phyloP scores from a whole-genome alignment of 1,139 yeast species.

The Yamadazyma aaseri region DNA sequence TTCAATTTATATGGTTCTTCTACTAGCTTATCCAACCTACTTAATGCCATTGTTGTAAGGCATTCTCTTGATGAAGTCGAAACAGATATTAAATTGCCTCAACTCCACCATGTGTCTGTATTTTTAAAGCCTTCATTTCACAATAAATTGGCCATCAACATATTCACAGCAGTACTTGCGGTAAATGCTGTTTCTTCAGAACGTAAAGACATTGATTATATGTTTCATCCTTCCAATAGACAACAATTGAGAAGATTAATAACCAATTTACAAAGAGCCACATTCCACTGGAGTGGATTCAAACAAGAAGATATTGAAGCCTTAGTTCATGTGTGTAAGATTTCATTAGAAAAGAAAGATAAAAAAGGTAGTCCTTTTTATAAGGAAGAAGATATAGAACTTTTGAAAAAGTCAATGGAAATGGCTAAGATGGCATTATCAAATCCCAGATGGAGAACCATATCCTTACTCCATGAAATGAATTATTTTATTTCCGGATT shows the following conservation, averaged over 20 bases:
- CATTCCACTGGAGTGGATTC: conserved; percentile 77
- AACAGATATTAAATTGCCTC: conserved; percentile 56
- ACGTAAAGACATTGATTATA: conserved; percentile 62
- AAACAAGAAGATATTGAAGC: conserved; percentile 54
- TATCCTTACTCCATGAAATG: conserved; percentile 63
- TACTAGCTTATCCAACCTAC: conserved; percentile 36
- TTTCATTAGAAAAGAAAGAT: conserved; percentile 39
- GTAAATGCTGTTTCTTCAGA: conserved; percentile 75
- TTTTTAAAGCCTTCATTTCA: conserved; percentile 60
- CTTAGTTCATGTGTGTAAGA: conserved; percentile 46
- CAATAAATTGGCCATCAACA: conserved; percentile 57
- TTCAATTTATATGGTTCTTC: conserved; percentile 37
- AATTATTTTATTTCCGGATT: conserved; percentile 48
- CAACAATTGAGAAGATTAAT: conserved; percentile 55
- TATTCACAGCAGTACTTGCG: conserved; percentile 65
- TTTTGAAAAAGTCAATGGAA: conserved; percentile 42
- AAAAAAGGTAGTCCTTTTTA: conserved; percentile 28
- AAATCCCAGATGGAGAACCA: conserved; percentile 56
- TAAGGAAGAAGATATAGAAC: conserved; percentile 30
- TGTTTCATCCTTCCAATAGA: conserved; percentile 63
- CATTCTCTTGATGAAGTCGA: conserved; percentile 56
- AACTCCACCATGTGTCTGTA: conserved; percentile 55
- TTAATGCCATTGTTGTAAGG: conserved; percentile 51
- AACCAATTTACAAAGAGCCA: conserved; percentile 60
- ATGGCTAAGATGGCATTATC: conserved; percentile 48